These are phyloP conservation scores for Ormosia semicastrata DNA, from an alignment of 306 rosid species.

Conservation along the genomic window DNA sequence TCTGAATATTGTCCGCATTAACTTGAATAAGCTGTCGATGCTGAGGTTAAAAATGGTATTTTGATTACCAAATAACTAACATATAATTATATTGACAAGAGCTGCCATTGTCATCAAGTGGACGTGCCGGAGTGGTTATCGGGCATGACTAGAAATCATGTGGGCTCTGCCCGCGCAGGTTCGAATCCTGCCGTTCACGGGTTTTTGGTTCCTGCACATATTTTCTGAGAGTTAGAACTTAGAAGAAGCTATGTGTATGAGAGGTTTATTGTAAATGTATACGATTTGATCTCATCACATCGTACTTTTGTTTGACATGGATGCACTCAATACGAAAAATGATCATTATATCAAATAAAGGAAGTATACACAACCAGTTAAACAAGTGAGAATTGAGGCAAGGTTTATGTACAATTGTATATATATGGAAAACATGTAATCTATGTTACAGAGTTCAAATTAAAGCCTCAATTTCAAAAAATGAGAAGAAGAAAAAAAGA, in stretches of 20 bases:
- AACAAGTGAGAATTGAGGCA: too few relatives aligned
- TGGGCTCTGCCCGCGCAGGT: conserved; percentile 39
- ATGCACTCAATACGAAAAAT: too few relatives aligned
- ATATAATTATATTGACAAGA: too few relatives aligned
- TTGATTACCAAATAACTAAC: too few relatives aligned
- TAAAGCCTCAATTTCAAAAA: neutral
- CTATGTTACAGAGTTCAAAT: too few relatives aligned
- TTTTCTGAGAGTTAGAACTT: too few relatives aligned
- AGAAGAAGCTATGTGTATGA: too few relatives aligned
- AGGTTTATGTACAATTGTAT: neutral
- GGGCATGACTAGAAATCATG: conserved; percentile 37
- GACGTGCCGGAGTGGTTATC: conserved; percentile 39
- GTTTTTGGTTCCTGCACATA: neutral
- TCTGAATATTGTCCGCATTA: neutral
- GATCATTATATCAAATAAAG: neutral
- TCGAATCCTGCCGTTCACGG: conserved; percentile 37
- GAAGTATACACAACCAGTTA: neutral
- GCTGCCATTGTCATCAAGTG: accelerated
- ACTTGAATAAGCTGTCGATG: neutral
- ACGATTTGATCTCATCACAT: too few relatives aligned
- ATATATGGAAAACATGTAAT: neutral
- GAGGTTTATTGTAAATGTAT: too few relatives aligned
- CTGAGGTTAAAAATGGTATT: too few relatives aligned
- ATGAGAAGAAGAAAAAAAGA: neutral
- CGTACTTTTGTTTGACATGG: too few relatives aligned